A percentile compares a stretch with the other conserved stretches of the same genome.
These are phyloP conservation scores for Cyclotella sp. DNA, from an alignment of 108 stramenopile species.

Conservation along the genomic window DNA sequence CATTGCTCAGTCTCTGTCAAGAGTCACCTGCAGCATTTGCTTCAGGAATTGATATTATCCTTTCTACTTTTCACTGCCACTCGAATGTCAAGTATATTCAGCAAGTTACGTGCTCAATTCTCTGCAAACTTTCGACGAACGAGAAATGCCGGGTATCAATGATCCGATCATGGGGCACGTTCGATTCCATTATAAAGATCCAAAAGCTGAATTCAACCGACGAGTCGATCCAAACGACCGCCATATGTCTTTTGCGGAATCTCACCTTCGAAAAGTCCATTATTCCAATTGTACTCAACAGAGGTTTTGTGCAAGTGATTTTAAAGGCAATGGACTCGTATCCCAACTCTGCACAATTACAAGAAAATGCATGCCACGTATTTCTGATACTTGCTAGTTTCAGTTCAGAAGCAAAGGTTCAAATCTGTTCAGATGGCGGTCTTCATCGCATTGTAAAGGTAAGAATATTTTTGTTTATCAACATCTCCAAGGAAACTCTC, in stretches of 20 bases:
- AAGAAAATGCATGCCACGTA: slow-evolving; percentile 27
- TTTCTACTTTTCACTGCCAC: slow-evolving; percentile 10
- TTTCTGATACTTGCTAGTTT: slow-evolving; percentile 15
- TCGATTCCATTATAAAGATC: slow-evolving; percentile 16
- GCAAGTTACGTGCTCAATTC: slow-evolving; percentile 18
- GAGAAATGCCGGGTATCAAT: slow-evolving; percentile 12
- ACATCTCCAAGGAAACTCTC: too few species aligned
- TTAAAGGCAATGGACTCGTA: slow-evolving; percentile 8
- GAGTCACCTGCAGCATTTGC: not conserved
- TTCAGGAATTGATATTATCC: slow-evolving; percentile 7
- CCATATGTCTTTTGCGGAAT: slow-evolving; percentile 13
- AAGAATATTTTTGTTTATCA: not conserved
- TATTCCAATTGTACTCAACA: not conserved
- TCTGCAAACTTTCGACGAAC: slow-evolving; percentile 13
- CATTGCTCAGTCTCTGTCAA: slow-evolving; percentile 17
- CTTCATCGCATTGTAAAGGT: slow-evolving; percentile 17
- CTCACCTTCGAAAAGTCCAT: slow-evolving; percentile 8
- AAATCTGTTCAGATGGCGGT: slow-evolving; percentile 24
- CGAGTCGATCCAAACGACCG: not conserved
- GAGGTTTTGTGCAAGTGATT: slow-evolving; percentile 11
- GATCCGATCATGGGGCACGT: slow-evolving; percentile 4
- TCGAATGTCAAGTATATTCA: slow-evolving; percentile 16
- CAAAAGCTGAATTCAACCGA: slow-evolving; percentile 12
- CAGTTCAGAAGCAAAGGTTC: slow-evolving; percentile 9
- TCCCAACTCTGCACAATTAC: not conserved